Percentiles rank a stretch among this genome's conserved stretches.
Conservation (phyloP, 768 basidiomycete species). For the Amanita rubescens region DNA sequence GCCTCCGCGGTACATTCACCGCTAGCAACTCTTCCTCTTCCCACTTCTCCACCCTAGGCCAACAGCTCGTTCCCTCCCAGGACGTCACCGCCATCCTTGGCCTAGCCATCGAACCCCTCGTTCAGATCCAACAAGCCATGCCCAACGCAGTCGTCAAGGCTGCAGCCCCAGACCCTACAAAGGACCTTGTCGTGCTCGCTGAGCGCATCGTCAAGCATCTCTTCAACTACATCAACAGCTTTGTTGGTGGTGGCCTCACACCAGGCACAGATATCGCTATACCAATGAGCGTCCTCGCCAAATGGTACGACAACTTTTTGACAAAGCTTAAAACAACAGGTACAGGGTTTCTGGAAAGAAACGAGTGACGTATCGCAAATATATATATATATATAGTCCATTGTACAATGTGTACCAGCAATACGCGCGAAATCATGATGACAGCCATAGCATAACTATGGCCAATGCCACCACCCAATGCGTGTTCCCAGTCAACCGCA, state of each 20-base stretch:
- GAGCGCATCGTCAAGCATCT: conserved; percentile 68
- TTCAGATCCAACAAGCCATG: conserved; percentile 43
- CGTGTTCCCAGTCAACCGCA: background rate
- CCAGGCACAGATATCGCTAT: conserved; percentile 38
- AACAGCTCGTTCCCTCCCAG: conserved; percentile 26
- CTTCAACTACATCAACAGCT: conserved; percentile 69
- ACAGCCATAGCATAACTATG: background rate
- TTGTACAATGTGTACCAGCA: too few relatives aligned
- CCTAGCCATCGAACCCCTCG: conserved; percentile 70
- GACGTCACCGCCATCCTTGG: conserved; percentile 73
- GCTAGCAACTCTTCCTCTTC: conserved; percentile 27
- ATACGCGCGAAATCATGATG: background rate
- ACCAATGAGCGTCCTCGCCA: conserved; percentile 55
- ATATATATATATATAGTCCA: background rate
- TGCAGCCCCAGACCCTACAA: conserved; percentile 15
- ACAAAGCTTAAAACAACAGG: conserved; percentile 54
- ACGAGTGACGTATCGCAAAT: conserved; percentile 10
- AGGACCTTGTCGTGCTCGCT: conserved; percentile 50
- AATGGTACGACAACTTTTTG: conserved; percentile 67
- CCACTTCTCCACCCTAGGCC: conserved; percentile 27
- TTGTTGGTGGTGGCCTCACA: conserved; percentile 37
- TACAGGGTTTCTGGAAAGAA: conserved; percentile 52
- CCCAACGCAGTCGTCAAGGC: conserved; percentile 25
- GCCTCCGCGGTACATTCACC: conserved; percentile 59
- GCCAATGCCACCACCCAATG: background rate